Evolutionary conservation across 768 basidiomycete species (phyloP).

Genomic region (Phanerochaete carnosa): DNA sequence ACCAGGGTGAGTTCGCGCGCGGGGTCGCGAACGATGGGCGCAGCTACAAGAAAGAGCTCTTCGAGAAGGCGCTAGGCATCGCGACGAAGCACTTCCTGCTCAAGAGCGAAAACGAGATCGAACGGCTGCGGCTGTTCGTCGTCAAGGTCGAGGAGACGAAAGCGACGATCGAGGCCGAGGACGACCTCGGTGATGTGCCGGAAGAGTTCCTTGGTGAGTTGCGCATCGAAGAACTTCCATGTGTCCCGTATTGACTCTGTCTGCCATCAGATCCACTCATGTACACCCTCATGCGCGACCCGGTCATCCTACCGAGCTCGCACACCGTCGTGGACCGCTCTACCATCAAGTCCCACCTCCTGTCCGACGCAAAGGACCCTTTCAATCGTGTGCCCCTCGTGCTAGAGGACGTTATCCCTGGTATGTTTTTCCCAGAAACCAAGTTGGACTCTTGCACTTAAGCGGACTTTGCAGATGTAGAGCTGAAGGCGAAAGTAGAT

Average conservation of each 20-base stretch:
- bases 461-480: conserved; percentile 29
- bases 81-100: conserved; percentile 52
- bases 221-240: too few relatives aligned
- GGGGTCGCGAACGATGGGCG: conserved; percentile 94
- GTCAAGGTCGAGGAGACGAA: conserved; percentile 82
- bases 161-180: conserved; percentile 79
- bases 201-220: conserved; percentile 89
- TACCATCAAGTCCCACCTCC: conserved; percentile 91
- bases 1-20: conserved; percentile 71
- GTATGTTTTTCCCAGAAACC: conserved; percentile 40
- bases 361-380: conserved; percentile 90
- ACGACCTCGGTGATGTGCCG: conserved; percentile 89
- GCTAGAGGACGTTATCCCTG: conserved; percentile 74
- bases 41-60: conserved; percentile 82
- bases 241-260: too few relatives aligned
- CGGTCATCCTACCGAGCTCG: conserved; percentile 87
- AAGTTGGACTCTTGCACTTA: background rate
- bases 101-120: conserved; percentile 77
- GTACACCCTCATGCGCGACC: conserved; percentile 92
- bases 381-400: conserved; percentile 87
- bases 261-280: conserved; percentile 95
- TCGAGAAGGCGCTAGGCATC: conserved; percentile 72
- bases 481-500: conserved; percentile 46
- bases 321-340: conserved; percentile 75
- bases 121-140: conserved; percentile 66